phyloP scores from a whole-genome alignment of 805 yeast genomes.

The Saccharomycopsis malanga region DNA sequence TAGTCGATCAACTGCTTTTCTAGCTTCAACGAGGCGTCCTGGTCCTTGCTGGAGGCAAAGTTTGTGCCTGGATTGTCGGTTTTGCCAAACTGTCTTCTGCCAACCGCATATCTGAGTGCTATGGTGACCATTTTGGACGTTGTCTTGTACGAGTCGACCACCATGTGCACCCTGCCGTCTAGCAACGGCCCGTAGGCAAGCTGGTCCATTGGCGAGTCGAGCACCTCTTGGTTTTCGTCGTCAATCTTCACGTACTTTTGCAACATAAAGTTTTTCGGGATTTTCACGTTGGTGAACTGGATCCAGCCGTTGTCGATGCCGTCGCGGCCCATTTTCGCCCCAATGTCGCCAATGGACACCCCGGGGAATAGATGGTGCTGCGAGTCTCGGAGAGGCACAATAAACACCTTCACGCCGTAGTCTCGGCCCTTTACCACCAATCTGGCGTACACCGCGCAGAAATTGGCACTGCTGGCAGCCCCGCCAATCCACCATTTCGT shows the following conservation, averaged over 20 bases:
- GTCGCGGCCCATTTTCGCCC: slow-evolving; percentile 92
- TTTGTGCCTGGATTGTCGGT: slow-evolving; percentile 29
- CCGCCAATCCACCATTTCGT: slow-evolving; percentile 99
- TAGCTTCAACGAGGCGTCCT: slow-evolving; percentile 12
- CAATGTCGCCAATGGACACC: slow-evolving; percentile 82
- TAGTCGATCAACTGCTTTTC: slow-evolving; percentile 79
- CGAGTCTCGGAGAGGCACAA: slow-evolving; percentile 80
- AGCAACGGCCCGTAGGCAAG: slow-evolving; percentile 81
- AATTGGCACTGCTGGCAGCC: slow-evolving; percentile 92
- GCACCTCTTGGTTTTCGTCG: slow-evolving; percentile 58
- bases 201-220: slow-evolving; percentile 79
- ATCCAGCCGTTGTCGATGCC: slow-evolving; percentile 98
- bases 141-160: slow-evolving; percentile 72
- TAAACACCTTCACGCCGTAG: slow-evolving; percentile 87
- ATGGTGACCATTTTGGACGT: slow-evolving; percentile 75
- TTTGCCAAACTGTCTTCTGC: slow-evolving; percentile 75
- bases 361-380: slow-evolving; percentile 74
- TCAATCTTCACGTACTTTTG: slow-evolving; percentile 70
- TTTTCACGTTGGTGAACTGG: slow-evolving; percentile 75
- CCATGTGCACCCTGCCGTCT: slow-evolving; percentile 89
- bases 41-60: slow-evolving; percentile 1
- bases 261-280: slow-evolving; percentile 80
- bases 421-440: slow-evolving; percentile 75
- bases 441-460: slow-evolving; percentile 79
- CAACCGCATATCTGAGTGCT: slow-evolving; percentile 83